phyloP scores from a whole-genome alignment of 2,329 filamentous ascomycete species.

The Colletotrichum tabaci region DNA sequence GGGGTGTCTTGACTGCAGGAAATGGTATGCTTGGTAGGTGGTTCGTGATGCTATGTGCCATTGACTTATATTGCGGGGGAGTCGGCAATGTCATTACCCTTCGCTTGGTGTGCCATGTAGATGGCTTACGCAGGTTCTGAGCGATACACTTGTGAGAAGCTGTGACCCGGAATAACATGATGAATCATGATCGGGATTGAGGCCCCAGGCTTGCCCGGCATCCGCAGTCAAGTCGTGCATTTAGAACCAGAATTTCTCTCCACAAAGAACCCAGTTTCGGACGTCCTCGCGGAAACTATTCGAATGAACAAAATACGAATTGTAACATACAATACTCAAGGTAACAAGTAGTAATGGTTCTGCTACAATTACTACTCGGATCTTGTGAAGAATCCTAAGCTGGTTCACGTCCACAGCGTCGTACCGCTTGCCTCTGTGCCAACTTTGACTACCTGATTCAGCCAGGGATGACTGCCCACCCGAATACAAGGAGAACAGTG shows the following conservation, averaged over 20 bases:
- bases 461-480: too few relatives aligned
- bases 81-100: constrained; percentile 5
- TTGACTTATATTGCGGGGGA: constrained; percentile 23
- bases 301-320: not conserved
- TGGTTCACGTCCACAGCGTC: not conserved
- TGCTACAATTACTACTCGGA: not conserved
- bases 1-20: not conserved
- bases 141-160: not conserved
- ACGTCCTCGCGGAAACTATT: not conserved
- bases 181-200: not conserved
- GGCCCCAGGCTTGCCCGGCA: too few relatives aligned
- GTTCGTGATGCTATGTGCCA: constrained; percentile 6
- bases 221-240: too few relatives aligned
- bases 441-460: not conserved
- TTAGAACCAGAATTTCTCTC: not conserved
- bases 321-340: too few relatives aligned
- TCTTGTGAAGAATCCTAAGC: not conserved
- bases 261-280: not conserved
- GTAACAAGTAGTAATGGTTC: fast-evolving
- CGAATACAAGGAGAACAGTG: too few relatives aligned
- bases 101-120: not conserved
- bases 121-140: not conserved
- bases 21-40: not conserved
- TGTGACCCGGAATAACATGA: too few relatives aligned
- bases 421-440: not conserved